Conservation (phyloP, 1,139 yeast species). For the Kurtzmaniella quercitrusa region DNA sequence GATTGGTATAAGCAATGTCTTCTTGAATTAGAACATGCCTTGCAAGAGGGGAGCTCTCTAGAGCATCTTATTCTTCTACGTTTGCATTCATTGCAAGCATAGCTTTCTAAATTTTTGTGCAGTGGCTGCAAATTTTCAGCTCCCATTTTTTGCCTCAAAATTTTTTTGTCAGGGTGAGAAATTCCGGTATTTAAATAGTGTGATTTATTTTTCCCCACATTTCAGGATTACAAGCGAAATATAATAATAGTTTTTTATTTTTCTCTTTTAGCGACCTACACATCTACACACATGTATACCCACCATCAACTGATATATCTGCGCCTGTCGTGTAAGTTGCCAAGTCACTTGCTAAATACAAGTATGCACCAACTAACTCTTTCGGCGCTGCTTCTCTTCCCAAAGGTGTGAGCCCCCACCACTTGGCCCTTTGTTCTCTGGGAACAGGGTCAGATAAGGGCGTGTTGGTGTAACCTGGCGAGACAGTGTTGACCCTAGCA, state of each 20-base stretch:
- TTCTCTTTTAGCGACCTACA: not conserved
- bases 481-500: constrained; percentile 53
- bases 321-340: constrained; percentile 25
- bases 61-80: constrained; percentile 16
- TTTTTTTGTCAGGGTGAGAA: not conserved
- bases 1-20: constrained; percentile 17
- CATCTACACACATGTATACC: constrained; percentile 21
- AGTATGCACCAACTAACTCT: constrained; percentile 19
- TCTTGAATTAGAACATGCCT: constrained; percentile 12
- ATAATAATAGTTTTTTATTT: not conserved
- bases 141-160: not conserved
- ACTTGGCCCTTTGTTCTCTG: constrained; percentile 1
- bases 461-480: constrained; percentile 50
- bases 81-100: constrained; percentile 17
- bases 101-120: not conserved
- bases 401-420: constrained; percentile 23
- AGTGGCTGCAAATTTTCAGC: not conserved
- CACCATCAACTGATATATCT: constrained; percentile 28
- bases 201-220: not conserved
- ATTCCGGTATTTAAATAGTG: not conserved
- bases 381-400: constrained; percentile 28
- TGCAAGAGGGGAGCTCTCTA: constrained; percentile 15
- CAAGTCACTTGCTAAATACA: constrained; percentile 17
- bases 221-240: not conserved
- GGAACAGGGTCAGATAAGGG: constrained; percentile 6